Evolutionary conservation across 768 basidiomycete species (phyloP).

Genomic region (Amanita rubescens): DNA sequence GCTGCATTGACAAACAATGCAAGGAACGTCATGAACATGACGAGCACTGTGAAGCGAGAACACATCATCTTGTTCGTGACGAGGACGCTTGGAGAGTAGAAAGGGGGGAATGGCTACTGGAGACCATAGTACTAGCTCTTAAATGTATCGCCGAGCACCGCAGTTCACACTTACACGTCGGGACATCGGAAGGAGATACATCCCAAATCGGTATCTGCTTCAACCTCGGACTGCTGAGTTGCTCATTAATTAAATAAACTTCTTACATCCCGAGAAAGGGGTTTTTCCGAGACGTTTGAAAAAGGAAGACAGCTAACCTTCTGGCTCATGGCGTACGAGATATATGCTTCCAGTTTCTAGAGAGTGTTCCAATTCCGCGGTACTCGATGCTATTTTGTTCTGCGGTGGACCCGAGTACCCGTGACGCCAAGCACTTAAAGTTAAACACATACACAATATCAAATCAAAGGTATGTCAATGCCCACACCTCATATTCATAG

Average conservation of each 20-base stretch:
- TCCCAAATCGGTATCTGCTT: not conserved
- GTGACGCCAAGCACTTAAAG: no score
- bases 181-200: constrained; percentile 2
- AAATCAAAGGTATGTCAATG: not conserved
- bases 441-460: no score
- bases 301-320: not conserved
- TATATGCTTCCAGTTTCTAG: not conserved
- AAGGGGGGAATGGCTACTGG: not conserved
- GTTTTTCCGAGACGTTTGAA: not conserved
- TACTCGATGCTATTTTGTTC: not conserved
- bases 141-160: not conserved
- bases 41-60: constrained; percentile 3
- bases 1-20: constrained; percentile 4
- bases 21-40: constrained; percentile 6
- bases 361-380: constrained; percentile 4
- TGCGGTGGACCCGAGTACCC: not conserved
- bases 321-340: not conserved
- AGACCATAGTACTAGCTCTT: not conserved
- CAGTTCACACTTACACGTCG: not conserved
- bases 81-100: not conserved
- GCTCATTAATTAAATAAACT: no score
- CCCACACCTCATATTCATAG: not conserved
- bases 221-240: constrained; percentile 2
- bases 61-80: constrained; percentile 1
- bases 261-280: constrained; percentile 2